Conservation (phyloP, 1,139 yeast genomes). For the Scheffersomyces cryptocercus region DNA sequence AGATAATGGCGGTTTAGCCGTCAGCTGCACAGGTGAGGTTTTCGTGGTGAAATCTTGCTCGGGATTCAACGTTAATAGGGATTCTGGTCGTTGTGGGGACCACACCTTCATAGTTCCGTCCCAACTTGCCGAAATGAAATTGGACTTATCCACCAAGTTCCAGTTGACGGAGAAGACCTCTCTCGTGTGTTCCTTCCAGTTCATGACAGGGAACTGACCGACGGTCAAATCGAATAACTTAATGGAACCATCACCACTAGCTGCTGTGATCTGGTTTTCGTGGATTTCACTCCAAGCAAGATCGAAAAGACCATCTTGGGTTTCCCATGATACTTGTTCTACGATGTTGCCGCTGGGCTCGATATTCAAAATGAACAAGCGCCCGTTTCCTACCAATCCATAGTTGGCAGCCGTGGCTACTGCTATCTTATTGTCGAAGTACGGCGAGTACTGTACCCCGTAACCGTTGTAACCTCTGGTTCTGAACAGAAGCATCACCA, state of each 20-base stretch:
- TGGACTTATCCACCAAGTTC: constrained; percentile 76
- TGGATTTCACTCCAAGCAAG: constrained; percentile 88
- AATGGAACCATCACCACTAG: constrained; percentile 89
- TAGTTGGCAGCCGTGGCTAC: constrained; percentile 91
- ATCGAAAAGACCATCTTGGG: constrained; percentile 92
- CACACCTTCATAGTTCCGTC: constrained; percentile 83
- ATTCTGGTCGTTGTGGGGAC: constrained; percentile 61
- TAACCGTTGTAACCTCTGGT: constrained; percentile 87
- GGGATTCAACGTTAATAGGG: constrained; percentile 56
- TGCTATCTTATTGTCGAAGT: constrained; percentile 83
- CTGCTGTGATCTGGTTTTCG: constrained; percentile 80
- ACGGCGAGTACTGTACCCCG: constrained; percentile 88
- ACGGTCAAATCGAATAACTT: constrained; percentile 77
- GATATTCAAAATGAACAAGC: constrained; percentile 68
- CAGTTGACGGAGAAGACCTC: constrained; percentile 90
- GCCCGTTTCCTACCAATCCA: constrained; percentile 93
- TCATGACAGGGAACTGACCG: constrained; percentile 70
- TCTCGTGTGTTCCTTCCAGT: constrained; percentile 73
- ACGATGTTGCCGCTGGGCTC: constrained; percentile 61
- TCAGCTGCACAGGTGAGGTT: constrained; percentile 22
- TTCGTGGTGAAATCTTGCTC: constrained; percentile 34
- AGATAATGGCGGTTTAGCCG: constrained; percentile 35
- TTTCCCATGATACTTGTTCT: constrained; percentile 67
- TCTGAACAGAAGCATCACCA: constrained; percentile 68
- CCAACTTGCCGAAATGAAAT: constrained; percentile 84